A percentile compares a stretch with the other conserved stretches of the same genome.
phyloP scores from a whole-genome alignment of 2,329 filamentous ascomycete species.

The Colletotrichum chrysophilum region DNA sequence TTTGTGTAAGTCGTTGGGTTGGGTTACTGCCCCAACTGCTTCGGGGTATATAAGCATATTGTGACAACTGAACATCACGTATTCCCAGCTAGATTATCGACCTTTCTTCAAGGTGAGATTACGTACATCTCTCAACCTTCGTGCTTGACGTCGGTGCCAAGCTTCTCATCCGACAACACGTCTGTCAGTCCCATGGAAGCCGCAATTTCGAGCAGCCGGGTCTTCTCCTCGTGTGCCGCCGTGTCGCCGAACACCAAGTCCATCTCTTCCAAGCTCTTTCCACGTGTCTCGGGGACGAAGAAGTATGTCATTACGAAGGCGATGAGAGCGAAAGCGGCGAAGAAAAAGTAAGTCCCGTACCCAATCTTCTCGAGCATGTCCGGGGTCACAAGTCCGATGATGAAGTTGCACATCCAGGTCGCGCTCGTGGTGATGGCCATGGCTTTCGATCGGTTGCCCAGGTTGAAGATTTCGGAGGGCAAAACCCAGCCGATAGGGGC shows the following conservation, averaged over 20 bases:
- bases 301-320: constrained; percentile 55
- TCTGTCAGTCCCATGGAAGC: constrained; percentile 29
- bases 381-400: constrained; percentile 47
- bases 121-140: background rate
- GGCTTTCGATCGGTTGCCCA: constrained; percentile 63
- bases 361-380: constrained; percentile 58
- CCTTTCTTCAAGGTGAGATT: background rate
- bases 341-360: constrained; percentile 65
- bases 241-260: constrained; percentile 45
- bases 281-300: constrained; percentile 63
- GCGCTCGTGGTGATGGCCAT: constrained; percentile 62
- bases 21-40: background rate
- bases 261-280: constrained; percentile 62
- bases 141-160: constrained; percentile 2
- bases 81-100: background rate
- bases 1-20: background rate
- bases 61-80: background rate
- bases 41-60: background rate
- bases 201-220: constrained; percentile 27
- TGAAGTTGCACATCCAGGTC: constrained; percentile 61
- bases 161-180: background rate
- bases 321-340: constrained; percentile 56
- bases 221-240: constrained; percentile 38
- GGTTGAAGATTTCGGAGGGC: constrained; percentile 63
- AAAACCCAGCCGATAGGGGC: constrained; percentile 61